Evolutionary conservation across 768 basidiomycete species (phyloP), one percentile per base, ranked within the genome.

Genomic region (Suillus discolor): DNA sequence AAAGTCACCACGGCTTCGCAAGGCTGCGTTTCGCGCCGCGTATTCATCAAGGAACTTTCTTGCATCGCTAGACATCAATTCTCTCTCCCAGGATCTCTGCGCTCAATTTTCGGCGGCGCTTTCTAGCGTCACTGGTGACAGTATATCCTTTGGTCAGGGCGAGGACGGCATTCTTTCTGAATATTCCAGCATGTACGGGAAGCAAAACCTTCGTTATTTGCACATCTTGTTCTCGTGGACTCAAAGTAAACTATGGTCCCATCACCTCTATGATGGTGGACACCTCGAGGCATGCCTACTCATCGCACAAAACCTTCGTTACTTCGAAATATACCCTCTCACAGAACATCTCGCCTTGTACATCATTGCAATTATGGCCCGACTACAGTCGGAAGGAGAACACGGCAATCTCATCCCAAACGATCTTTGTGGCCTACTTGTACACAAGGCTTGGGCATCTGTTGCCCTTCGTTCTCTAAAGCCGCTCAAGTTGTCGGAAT

Each of bases 281-380:
- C 66, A 67, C 44, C 53, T 65, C n/a, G 36, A 36, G 6, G 34
- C 25, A 28, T 67, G 66, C 41, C 31, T 42, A 51, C 36, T 28
- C 23, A 65, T 67, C 18, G 64, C 64, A 8, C 34, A 62, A 3
- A 62, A 45, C 15, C 28, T 66, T 38, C 62, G 47, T 16, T 57
- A 62, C 18, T 51, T 64, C 23, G 55, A 64, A 34, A 25, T 66
- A 8, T 54, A 62, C 28, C 64, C 64, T 7, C 28, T 65, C 20
- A 65, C 49, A 49, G 65, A 63, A 42, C 65, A 65, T 51, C 61
- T 65, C 20, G 65, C 61, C 18, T 61, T 63, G 23, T 65, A 65
- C 51, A 51, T 63, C 42, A 51, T 65, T n/a, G 39, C 51, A 23
- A 53, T 54, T 41, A 49, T 62, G 11, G 61, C 61, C 44, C 39